Evolutionary conservation across 208 protist species (phyloP), one percentile per base, ranked within the genome.

Genomic region (Tetramitus jugosus): DNA sequence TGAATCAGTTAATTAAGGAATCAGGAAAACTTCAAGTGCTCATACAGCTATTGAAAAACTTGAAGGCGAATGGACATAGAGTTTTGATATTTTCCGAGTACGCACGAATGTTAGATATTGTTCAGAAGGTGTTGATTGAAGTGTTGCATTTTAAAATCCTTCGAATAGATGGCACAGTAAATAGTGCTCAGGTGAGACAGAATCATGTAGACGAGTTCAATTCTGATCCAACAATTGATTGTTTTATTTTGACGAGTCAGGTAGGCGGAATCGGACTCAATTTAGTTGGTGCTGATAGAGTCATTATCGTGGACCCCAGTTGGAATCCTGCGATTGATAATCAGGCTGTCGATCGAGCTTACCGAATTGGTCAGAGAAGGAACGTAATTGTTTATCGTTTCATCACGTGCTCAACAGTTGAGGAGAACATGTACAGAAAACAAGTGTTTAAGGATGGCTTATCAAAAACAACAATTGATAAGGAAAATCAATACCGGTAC

Each of bases 381-480:
- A 94, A 98, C 39, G 96, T 98, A 0, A 81, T 86, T 8, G 87
- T 98, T 33, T 98, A 92, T 76, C 90, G 96, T 62, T 89, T 98
- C 39, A 85, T 98, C 10, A 96, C 94, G 2, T 91, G 94, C 62
- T 90, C 89, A 20, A 96, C 95, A 17, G 92, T 98, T 37, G 96
- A 99, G 87, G 96, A 98, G 83, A 97, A 98, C 80, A 90, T 99
- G 26, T 99, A 98, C 83, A 92, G 97, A 69, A 93, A 96, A 76
- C 95, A 98, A 83, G 88, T 98, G 0, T 97, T 95, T 83, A 98
- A 98, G 80, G 68, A 60, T 40, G 14, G 20, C 0, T 40, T 75
- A 31, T 60, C 14, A 23, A 75, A 75, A 14, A 75, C 14, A 8
- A 29, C 33, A 40, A 14, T n/a, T 3, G 3, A 13, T n/a, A 75